Percentiles rank a stretch among this genome's conserved stretches.
Evolutionary conservation across 2,329 filamentous ascomycete species (phyloP).

Genomic region (Neonectria punicea): DNA sequence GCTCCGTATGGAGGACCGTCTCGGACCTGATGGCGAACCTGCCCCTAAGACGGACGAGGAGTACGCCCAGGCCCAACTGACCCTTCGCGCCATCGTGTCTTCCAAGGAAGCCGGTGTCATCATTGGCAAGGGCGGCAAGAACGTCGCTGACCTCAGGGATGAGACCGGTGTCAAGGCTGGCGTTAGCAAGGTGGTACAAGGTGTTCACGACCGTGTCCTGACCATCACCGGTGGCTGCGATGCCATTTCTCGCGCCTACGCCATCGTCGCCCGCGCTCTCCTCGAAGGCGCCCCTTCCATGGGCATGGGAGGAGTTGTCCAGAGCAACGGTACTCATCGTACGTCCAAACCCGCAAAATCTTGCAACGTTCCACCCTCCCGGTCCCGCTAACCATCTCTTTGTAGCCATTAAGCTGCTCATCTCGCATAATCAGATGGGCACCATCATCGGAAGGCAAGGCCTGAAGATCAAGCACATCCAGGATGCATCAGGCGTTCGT

Average conservation of each 20-base stretch:
- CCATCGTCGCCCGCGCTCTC: slow-evolving; percentile 89
- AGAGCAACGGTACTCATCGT: slow-evolving; percentile 94
- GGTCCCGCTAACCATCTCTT: slow-evolving; percentile 25
- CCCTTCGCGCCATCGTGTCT: slow-evolving; percentile 95
- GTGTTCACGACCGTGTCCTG: slow-evolving; percentile 95
- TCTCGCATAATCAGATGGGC: slow-evolving; percentile 99
- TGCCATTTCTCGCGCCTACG: slow-evolving; percentile 90
- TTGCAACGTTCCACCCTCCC: neutral
- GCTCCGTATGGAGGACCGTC: slow-evolving; percentile 72
- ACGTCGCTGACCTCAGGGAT: slow-evolving; percentile 95
- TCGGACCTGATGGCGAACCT: slow-evolving; percentile 79
- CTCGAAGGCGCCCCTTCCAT: slow-evolving; percentile 93
- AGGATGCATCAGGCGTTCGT: slow-evolving; percentile 94
- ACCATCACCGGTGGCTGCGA: slow-evolving; percentile 93
- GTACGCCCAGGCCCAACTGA: slow-evolving; percentile 92
- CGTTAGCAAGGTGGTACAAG: slow-evolving; percentile 98
- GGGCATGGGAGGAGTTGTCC: slow-evolving; percentile 93
- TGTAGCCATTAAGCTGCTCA: slow-evolving; percentile 93
- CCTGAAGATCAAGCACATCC: slow-evolving; percentile 99
- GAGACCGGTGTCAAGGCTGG: slow-evolving; percentile 98
- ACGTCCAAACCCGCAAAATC: slow-evolving; percentile 43
- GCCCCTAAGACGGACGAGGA: slow-evolving; percentile 95
- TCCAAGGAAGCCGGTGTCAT: slow-evolving; percentile 99
- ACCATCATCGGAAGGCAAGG: slow-evolving; percentile 98
- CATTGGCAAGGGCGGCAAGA: slow-evolving; percentile 98